Evolutionary conservation across 805 yeast genomes (phyloP).

Genomic region (Metschnikowia hibisci): DNA sequence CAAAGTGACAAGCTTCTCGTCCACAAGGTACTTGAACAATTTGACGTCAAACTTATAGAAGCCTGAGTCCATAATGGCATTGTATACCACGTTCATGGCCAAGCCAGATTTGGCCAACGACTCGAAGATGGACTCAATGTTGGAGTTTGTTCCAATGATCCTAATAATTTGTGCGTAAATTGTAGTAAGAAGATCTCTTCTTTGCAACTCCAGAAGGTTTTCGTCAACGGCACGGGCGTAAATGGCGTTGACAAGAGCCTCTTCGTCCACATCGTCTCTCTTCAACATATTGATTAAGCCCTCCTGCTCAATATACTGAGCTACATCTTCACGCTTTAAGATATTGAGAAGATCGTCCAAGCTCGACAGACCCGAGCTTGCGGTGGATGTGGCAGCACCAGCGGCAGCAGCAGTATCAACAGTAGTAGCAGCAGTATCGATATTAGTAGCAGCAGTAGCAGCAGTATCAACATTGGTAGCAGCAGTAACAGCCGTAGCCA

Average conservation of each 20-base stretch:
- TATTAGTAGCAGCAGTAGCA: background rate
- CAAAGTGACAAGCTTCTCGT: conserved; percentile 14
- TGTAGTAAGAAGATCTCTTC: conserved; percentile 9
- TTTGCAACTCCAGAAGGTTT: conserved; percentile 4
- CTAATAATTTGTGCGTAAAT: conserved; percentile 15
- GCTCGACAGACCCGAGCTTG: conserved; percentile 13
- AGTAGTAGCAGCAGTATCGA: conserved; percentile 10
- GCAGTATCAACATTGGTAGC: background rate
- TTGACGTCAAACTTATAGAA: conserved; percentile 19
- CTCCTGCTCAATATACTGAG: conserved; percentile 3
- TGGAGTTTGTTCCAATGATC: conserved; percentile 18
- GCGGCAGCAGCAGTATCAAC: conserved; percentile 10
- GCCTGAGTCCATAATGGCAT: conserved; percentile 16
- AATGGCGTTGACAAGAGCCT: conserved; percentile 6
- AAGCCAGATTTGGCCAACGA: conserved; percentile 24
- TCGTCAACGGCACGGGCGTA: conserved; percentile 7
- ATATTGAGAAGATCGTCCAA: conserved; percentile 8
- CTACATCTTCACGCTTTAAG: conserved; percentile 14
- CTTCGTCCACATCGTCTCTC: conserved; percentile 11
- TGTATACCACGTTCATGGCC: conserved; percentile 18
- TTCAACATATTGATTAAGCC: conserved; percentile 9
- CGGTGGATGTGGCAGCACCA: conserved; percentile 5
- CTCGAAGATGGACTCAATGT: conserved; percentile 18
- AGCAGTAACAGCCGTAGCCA: background rate
- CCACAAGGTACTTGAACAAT: conserved; percentile 15